A percentile compares a stretch with the other conserved stretches of the same genome.
Conservation (phyloP, 768 basidiomycete species). For the Russula olivacea region DNA sequence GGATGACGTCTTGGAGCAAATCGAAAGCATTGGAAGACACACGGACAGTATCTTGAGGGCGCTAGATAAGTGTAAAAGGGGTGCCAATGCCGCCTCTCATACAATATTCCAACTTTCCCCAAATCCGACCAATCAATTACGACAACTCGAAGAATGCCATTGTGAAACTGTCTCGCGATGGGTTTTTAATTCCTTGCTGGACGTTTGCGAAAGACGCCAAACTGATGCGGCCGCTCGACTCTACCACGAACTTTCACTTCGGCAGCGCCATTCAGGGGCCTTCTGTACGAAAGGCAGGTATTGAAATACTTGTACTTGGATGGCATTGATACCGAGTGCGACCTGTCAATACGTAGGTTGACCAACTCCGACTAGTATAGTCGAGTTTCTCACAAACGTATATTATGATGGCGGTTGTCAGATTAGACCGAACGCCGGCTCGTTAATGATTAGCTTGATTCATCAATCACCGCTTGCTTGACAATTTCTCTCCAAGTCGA, state of each 20-base stretch:
- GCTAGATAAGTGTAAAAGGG: neutral
- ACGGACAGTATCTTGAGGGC: no score
- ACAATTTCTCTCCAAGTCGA: no score
- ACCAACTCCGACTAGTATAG: no score
- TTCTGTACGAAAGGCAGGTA: neutral
- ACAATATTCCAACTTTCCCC: neutral
- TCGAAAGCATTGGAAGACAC: accelerated
- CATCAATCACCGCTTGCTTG: no score
- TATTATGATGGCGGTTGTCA: no score
- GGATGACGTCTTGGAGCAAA: no score
- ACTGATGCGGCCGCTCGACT: neutral
- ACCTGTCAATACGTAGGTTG: neutral
- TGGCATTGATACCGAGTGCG: neutral
- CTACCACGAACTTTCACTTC: neutral
- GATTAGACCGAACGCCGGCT: no score
- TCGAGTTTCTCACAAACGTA: no score
- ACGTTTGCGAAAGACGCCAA: no score
- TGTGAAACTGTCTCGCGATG: neutral
- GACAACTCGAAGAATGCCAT: neutral
- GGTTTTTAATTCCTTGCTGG: neutral
- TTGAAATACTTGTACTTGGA: neutral
- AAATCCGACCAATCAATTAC: no score
- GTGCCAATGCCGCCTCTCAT: neutral
- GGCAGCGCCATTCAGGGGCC: neutral
- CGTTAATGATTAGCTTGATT: no score